phyloP scores from a whole-genome alignment of 495 filamentous ascomycete species.

The Bacidia gigantensis region DNA sequence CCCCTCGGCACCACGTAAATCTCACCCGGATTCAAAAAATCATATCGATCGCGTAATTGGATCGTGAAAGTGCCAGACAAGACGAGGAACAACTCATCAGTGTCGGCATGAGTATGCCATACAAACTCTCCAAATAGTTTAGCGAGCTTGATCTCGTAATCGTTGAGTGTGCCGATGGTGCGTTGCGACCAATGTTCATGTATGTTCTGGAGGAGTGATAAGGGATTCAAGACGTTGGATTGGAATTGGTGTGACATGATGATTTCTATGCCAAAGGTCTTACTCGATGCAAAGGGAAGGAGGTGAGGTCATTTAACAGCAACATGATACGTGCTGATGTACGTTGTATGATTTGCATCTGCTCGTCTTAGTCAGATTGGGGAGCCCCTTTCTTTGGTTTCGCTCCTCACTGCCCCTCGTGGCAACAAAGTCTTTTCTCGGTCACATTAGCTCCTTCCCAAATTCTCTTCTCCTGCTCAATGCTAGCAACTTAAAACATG shows the following conservation, averaged over 20 bases:
- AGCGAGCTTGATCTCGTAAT: constrained; percentile 25
- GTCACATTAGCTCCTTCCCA: no score
- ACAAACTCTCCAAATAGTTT: constrained; percentile 25
- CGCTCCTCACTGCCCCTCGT: no score
- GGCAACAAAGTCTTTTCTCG: no score
- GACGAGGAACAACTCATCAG: constrained; percentile 28
- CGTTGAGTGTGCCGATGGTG: constrained; percentile 18
- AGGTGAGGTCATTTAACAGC: no score
- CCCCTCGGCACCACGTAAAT: constrained; percentile 13
- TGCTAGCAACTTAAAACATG: no score
- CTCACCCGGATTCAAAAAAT: constrained; percentile 13
- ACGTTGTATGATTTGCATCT: no score
- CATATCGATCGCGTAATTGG: constrained; percentile 15
- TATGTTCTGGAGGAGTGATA: constrained; percentile 9
- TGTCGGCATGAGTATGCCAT: constrained; percentile 26
- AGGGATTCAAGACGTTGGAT: constrained; percentile 4
- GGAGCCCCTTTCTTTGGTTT: no score
- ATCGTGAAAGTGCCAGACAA: constrained; percentile 19
- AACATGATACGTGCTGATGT: no score
- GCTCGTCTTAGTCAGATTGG: no score
- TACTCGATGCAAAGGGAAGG: no score
- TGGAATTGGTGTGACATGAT: not conserved
- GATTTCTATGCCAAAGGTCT: no score
- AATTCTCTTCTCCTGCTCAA: no score
- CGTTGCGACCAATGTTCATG: constrained; percentile 15